A percentile compares a stretch with the other conserved stretches of the same genome.
phyloP scores from a whole-genome alignment of 2,329 filamentous ascomycete genomes.

The Xylaria sp. region DNA sequence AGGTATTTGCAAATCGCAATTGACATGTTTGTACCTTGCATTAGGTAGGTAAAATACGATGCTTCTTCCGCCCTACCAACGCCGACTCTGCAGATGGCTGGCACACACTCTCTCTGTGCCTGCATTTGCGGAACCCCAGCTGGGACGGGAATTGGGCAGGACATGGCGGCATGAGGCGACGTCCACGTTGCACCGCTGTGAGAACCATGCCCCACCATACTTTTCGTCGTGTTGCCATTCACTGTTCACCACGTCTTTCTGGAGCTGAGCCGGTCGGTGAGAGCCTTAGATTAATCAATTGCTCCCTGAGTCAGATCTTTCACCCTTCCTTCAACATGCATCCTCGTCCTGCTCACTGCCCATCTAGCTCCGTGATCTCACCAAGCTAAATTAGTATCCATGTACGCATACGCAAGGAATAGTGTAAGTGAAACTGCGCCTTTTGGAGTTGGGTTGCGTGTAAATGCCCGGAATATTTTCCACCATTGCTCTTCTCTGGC shows the following conservation, averaged over 20 bases:
- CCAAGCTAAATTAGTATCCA: not conserved
- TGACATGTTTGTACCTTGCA: too few relatives aligned
- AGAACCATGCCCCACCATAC: slow-evolving; percentile 6
- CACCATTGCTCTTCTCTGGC: not conserved
- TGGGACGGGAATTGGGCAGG: not conserved
- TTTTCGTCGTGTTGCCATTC: slow-evolving; percentile 20
- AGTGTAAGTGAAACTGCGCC: not conserved
- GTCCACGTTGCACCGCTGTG: slow-evolving; percentile 1
- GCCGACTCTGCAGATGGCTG: too few relatives aligned
- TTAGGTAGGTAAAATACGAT: too few relatives aligned
- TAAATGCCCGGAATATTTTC: not conserved
- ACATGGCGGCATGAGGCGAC: not conserved
- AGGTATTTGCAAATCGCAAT: slow-evolving; percentile 17
- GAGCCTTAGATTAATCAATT: not conserved
- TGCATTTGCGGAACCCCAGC: not conserved
- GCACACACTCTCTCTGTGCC: not conserved
- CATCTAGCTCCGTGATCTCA: not conserved
- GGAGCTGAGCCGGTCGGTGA: slow-evolving; percentile 14
- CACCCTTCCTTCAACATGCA: too few relatives aligned
- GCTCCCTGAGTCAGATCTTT: not conserved
- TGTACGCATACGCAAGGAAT: not conserved
- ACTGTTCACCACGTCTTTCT: slow-evolving; percentile 16
- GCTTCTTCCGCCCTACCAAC: too few relatives aligned
- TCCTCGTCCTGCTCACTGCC: not conserved
- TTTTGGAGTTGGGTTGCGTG: not conserved